Evolutionary conservation across 306 rosid genomes (phyloP).

Genomic region (Medicago lupulina): DNA sequence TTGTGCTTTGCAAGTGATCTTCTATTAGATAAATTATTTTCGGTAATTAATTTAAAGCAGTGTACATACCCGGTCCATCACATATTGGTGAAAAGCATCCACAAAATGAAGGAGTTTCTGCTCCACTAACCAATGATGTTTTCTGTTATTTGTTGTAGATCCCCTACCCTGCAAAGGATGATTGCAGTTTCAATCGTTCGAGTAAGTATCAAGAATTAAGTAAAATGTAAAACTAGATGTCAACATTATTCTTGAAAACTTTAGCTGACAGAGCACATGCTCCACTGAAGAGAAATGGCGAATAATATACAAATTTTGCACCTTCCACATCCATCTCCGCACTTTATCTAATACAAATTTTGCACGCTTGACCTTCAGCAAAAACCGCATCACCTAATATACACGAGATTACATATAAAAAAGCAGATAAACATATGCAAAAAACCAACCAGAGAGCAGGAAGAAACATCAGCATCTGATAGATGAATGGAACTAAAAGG

Average conservation of each 20-base stretch:
- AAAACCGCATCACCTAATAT: slow-evolving; percentile 86
- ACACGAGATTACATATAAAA: background rate
- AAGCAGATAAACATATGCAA: slow-evolving; percentile 30
- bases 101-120: slow-evolving; percentile 99
- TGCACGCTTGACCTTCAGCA: slow-evolving; percentile 96
- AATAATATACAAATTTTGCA: slow-evolving; percentile 41
- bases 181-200: slow-evolving; percentile 35
- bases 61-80: slow-evolving; percentile 85
- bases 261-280: slow-evolving; percentile 23
- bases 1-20: slow-evolving; percentile 25
- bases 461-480: slow-evolving; percentile 29
- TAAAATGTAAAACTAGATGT: background rate
- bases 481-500: slow-evolving; percentile 34
- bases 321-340: slow-evolving; percentile 99
- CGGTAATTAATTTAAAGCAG: slow-evolving; percentile 34
- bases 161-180: slow-evolving; percentile 74
- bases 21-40: slow-evolving; percentile 19
- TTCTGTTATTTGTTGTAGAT: slow-evolving; percentile 58
- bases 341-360: slow-evolving; percentile 92
- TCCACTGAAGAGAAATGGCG: slow-evolving; percentile 25
- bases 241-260: no score
- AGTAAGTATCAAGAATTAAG: slow-evolving; percentile 22
- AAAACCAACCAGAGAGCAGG: slow-evolving; percentile 26
- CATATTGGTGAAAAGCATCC: slow-evolving; percentile 98
- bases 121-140: slow-evolving; percentile 91